A percentile compares a stretch with the other conserved stretches of the same genome.
Evolutionary conservation across 2,329 filamentous ascomycete species (phyloP).

Genomic region (Botryotinia globosa): DNA sequence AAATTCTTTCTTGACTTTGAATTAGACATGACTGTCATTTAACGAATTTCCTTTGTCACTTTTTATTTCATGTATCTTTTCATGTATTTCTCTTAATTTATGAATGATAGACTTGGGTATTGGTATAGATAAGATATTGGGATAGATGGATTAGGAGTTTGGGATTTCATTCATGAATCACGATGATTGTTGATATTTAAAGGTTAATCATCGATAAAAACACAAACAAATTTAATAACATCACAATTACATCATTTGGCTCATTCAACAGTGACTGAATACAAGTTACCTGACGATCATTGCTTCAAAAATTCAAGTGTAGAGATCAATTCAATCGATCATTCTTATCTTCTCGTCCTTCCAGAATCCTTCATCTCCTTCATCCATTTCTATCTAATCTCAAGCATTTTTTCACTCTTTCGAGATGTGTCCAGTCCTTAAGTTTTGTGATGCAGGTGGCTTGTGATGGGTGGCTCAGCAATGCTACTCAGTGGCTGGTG

Average conservation of each 20-base stretch:
- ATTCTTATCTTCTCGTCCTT: not conserved
- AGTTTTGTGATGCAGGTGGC: not conserved
- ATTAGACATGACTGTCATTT: not conserved
- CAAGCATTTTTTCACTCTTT: not conserved
- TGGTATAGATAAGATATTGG: conserved; percentile 11
- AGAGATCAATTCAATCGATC: not conserved
- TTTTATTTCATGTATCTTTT: not conserved
- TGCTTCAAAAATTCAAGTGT: not conserved
- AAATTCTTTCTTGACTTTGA: conserved; percentile 4
- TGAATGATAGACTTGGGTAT: conserved; percentile 1
- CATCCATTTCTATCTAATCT: not conserved
- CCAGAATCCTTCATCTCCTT: not conserved
- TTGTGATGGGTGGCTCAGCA: not conserved
- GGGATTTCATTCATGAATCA: not conserved
- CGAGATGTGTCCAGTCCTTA: not conserved
- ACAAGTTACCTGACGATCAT: not conserved
- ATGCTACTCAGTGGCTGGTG: not conserved
- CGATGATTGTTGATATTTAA: not conserved
- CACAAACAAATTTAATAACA: conserved; percentile 1
- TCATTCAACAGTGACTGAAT: not conserved
- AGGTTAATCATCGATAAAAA: not conserved
- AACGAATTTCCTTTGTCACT: not conserved
- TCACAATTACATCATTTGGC: not conserved
- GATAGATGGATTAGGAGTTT: conserved; percentile 12
- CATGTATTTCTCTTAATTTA: not conserved